These are phyloP conservation scores for Cercospora citrullina DNA, from an alignment of 2,329 filamentous ascomycete species.

Conservation along the genomic window DNA sequence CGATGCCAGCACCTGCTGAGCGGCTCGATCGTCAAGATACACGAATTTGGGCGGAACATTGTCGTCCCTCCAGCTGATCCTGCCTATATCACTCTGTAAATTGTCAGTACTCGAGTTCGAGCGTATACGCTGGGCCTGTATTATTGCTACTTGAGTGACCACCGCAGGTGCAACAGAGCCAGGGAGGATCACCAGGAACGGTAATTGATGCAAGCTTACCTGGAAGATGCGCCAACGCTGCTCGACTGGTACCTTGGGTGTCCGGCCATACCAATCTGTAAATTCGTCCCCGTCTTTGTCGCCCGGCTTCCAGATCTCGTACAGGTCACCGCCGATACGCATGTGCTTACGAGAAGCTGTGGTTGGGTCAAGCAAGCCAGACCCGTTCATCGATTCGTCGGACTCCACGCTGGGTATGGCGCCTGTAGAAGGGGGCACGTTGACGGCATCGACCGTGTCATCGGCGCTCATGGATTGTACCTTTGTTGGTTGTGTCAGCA, in stretches of 20 bases:
- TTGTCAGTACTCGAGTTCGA: conserved; percentile 1
- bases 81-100: conserved; percentile 31
- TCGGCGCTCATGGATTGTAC: neutral
- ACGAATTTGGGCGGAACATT: conserved; percentile 42
- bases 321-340: conserved; percentile 29
- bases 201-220: conserved; percentile 17
- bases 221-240: conserved; percentile 45
- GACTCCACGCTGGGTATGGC: conserved; percentile 25
- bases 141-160: neutral
- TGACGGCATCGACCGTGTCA: neutral
- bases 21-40: conserved; percentile 45
- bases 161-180: neutral
- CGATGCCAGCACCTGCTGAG: conserved; percentile 38
- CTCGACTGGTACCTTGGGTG: conserved; percentile 23
- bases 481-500: neutral
- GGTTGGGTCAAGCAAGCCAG: conserved; percentile 21
- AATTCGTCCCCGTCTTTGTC: conserved; percentile 41
- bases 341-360: conserved; percentile 30
- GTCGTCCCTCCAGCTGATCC: conserved; percentile 30
- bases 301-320: conserved; percentile 42
- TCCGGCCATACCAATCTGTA: conserved; percentile 34
- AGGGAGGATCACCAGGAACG: neutral
- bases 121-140: neutral
- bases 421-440: conserved; percentile 6
- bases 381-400: conserved; percentile 9